Conservation (phyloP, 352 stramenopile species). For the Phytopythium delawarense region DNA sequence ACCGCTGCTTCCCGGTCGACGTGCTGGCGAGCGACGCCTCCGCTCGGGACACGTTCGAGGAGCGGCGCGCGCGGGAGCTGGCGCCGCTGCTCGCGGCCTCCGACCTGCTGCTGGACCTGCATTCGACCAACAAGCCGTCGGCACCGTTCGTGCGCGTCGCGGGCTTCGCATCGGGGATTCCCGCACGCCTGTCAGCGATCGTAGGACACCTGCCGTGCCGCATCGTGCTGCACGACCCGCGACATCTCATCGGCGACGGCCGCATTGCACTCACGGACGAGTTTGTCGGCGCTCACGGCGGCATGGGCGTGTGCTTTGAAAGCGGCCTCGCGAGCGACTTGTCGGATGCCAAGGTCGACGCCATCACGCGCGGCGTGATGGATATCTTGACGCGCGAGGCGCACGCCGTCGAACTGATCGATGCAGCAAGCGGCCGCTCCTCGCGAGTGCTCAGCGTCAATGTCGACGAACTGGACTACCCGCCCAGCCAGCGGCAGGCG, state of each 20-base stretch:
- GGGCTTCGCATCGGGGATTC: slow-evolving; percentile 25
- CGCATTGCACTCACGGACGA: slow-evolving; percentile 65
- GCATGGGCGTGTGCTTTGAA: slow-evolving; percentile 67
- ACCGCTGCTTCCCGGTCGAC: slow-evolving; percentile 55
- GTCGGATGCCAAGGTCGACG: slow-evolving; percentile 37
- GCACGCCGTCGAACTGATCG: slow-evolving; percentile 20
- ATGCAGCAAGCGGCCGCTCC: slow-evolving; percentile 7
- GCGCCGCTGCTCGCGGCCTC: slow-evolving; percentile 43
- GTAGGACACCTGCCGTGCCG: slow-evolving; percentile 38
- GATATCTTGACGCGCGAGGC: slow-evolving; percentile 48
- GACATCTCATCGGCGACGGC: slow-evolving; percentile 50
- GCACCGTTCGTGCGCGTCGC: slow-evolving; percentile 60
- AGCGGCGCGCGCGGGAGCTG: slow-evolving; percentile 47
- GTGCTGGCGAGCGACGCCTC: slow-evolving; percentile 14
- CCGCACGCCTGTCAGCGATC: slow-evolving; percentile 21
- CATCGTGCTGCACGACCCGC: slow-evolving; percentile 63
- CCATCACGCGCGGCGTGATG: slow-evolving; percentile 34
- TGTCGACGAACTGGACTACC: neutral
- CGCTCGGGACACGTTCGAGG: slow-evolving; percentile 30
- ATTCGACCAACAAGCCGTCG: slow-evolving; percentile 79
- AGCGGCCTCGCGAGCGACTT: slow-evolving; percentile 57
- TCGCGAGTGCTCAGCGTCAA: neutral
- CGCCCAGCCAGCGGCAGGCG: neutral
- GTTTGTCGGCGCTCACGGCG: slow-evolving; percentile 53
- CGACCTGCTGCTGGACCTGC: slow-evolving; percentile 67